A percentile compares a stretch with the other conserved stretches of the same genome.
These are phyloP conservation scores for Spathaspora passalidarum DNA, from an alignment of 805 yeast species.

Conservation along the genomic window DNA sequence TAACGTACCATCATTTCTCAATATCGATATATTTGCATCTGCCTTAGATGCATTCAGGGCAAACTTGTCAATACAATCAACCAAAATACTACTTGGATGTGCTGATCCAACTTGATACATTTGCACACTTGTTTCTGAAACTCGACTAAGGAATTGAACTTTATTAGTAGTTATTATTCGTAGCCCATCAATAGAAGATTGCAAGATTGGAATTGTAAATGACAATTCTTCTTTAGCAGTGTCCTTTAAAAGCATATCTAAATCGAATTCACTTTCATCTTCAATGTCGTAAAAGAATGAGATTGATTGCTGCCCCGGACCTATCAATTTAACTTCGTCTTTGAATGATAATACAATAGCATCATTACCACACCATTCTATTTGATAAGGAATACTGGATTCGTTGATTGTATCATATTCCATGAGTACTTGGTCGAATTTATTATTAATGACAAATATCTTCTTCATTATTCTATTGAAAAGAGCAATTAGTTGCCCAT, in stretches of 20 bases:
- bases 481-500: constrained; percentile 53
- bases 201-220: constrained; percentile 34
- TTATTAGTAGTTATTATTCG: constrained; percentile 57
- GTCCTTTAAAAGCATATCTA: constrained; percentile 11
- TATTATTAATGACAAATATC: constrained; percentile 49
- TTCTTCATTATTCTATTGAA: constrained; percentile 34
- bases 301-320: constrained; percentile 61
- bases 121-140: constrained; percentile 52
- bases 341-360: constrained; percentile 63
- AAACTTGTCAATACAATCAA: constrained; percentile 68
- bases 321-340: constrained; percentile 67
- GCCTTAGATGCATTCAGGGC: constrained; percentile 74
- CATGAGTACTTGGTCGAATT: constrained; percentile 42
- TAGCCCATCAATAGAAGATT: constrained; percentile 69
- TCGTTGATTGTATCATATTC: constrained; percentile 44
- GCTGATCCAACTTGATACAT: constrained; percentile 82
- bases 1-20: constrained; percentile 41
- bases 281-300: constrained; percentile 49
- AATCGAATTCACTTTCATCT: constrained; percentile 23
- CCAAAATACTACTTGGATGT: constrained; percentile 73
- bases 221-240: constrained; percentile 14
- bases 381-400: constrained; percentile 37
- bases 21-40: constrained; percentile 65
- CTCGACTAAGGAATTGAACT: constrained; percentile 63
- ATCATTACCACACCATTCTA: constrained; percentile 86